These are phyloP conservation scores for Talaromyces sp. DNA, from an alignment of 2,329 filamentous ascomycete genomes.

Conservation along the genomic window DNA sequence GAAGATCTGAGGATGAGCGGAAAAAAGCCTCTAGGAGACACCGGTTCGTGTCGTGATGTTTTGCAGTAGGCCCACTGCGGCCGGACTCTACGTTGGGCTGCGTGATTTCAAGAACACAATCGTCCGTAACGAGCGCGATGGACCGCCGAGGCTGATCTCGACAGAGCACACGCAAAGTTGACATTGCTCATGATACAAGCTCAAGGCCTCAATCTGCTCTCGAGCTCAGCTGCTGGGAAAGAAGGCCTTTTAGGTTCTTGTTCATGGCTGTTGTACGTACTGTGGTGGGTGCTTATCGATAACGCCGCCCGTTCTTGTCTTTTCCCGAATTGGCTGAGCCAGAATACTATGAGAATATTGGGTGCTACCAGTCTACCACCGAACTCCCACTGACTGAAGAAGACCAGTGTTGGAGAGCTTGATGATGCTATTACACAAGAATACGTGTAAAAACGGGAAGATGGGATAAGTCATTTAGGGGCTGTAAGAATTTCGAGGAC, in stretches of 20 bases:
- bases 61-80: constrained; percentile 37
- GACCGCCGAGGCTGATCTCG: constrained; percentile 83
- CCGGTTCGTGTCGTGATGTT: constrained; percentile 44
- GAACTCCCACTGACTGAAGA: not conserved
- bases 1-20: constrained; percentile 62
- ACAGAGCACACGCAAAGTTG: constrained; percentile 71
- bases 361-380: no score
- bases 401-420: not conserved
- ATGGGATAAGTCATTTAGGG: not conserved
- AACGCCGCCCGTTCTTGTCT: not conserved
- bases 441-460: not conserved
- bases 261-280: not conserved
- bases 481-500: not conserved
- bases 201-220: not conserved
- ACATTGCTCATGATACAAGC: constrained; percentile 38
- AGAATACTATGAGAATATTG: not conserved
- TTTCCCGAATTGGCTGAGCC: not conserved
- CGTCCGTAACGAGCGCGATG: constrained; percentile 76
- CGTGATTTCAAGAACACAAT: constrained; percentile 38
- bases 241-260: not conserved
- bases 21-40: constrained; percentile 88
- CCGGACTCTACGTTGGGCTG: constrained; percentile 66
- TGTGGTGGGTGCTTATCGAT: constrained; percentile 2
- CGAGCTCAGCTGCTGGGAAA: not conserved
- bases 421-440: not conserved